These are phyloP conservation scores for Magnusiomyces tetraspermus DNA, from an alignment of 1,139 yeast genomes.

Conservation along the genomic window DNA sequence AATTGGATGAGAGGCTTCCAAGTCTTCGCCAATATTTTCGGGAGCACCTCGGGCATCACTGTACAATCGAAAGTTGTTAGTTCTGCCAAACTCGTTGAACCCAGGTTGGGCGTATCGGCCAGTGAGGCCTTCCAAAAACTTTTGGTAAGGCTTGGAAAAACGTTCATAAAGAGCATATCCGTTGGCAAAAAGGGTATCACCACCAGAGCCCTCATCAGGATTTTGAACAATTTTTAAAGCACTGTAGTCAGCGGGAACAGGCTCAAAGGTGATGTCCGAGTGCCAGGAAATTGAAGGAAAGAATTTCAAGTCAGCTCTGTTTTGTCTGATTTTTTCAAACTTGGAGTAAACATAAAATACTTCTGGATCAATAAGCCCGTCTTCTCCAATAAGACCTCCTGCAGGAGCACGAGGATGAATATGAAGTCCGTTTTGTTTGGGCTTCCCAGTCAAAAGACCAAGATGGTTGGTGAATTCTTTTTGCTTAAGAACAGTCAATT, in stretches of 20 bases:
- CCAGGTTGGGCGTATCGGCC: conserved; percentile 27
- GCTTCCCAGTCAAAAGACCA: conserved; percentile 60
- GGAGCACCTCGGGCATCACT: conserved; percentile 31
- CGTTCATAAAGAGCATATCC: conserved; percentile 43
- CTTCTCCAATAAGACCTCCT: conserved; percentile 23
- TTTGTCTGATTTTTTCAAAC: conserved; percentile 16
- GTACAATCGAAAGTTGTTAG: conserved; percentile 33
- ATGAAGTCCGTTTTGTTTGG: conserved; percentile 55
- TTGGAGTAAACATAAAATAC: conserved; percentile 20
- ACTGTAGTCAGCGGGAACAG: conserved; percentile 39
- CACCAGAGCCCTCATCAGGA: conserved; percentile 35
- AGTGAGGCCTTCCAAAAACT: conserved; percentile 35
- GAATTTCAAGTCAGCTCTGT: conserved; percentile 3
- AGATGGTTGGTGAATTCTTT: conserved; percentile 46
- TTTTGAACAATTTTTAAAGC: conserved; percentile 38
- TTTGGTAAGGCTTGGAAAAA: conserved; percentile 37
- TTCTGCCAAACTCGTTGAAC: conserved; percentile 32
- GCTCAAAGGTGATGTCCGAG: conserved; percentile 41
- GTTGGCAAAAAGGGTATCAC: conserved; percentile 41
- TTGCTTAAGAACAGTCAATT: conserved; percentile 47
- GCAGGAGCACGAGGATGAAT: conserved; percentile 31
- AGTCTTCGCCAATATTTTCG: conserved; percentile 27
- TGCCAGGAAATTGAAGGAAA: conserved; percentile 32
- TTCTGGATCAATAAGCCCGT: conserved; percentile 19
- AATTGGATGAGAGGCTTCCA: conserved; percentile 35